phyloP scores from a whole-genome alignment of 441 rosid species.

The Erodium trifolium region DNA sequence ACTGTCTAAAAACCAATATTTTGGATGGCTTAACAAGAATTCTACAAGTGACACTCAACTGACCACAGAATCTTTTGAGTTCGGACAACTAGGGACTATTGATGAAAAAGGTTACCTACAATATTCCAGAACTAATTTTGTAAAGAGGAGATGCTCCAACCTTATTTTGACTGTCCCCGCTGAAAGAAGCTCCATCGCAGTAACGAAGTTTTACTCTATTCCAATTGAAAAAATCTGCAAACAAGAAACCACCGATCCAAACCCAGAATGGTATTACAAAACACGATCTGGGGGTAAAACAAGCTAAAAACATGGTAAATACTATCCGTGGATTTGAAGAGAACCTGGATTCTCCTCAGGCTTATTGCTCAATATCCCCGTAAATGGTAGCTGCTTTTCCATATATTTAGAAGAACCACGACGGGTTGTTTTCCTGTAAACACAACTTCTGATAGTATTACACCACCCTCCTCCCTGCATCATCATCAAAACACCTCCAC shows the following conservation, averaged over 20 bases:
- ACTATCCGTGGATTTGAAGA: not conserved
- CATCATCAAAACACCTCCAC: not conserved
- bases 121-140: not conserved
- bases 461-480: conserved; percentile 84
- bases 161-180: conserved; percentile 50
- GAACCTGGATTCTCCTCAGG: conserved; percentile 55
- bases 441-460: conserved; percentile 40
- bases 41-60: conserved; percentile 26
- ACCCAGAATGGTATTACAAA: not conserved
- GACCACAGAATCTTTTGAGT: not conserved
- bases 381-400: conserved; percentile 53
- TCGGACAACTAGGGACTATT: not conserved
- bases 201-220: conserved; percentile 50
- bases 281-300: not conserved
- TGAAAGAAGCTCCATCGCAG: conserved; percentile 56
- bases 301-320: not conserved
- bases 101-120: not conserved
- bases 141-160: conserved; percentile 22
- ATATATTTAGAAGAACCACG: conserved; percentile 62
- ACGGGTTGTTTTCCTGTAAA: conserved; percentile 58
- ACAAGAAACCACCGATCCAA: too few species aligned
- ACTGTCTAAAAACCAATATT: not conserved
- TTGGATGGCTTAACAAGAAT: not conserved
- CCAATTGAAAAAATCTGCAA: conserved; percentile 54
- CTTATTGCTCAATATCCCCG: conserved; percentile 62